phyloP scores from a whole-genome alignment of 2,329 filamentous ascomycete genomes.

The Leptosphaerulina australis region DNA sequence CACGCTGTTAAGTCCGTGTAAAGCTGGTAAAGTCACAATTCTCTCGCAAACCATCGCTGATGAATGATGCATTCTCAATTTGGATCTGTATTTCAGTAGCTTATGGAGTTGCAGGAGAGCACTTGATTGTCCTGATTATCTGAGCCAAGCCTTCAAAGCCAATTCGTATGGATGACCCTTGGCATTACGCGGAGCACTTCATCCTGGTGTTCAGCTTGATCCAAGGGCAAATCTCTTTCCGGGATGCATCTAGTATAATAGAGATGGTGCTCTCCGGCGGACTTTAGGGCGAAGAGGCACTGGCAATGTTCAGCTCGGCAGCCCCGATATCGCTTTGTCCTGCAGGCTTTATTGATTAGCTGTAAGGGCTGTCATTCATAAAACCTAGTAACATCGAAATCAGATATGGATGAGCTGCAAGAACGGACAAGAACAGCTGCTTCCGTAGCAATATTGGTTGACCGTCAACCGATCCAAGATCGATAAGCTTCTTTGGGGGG shows the following conservation, averaged over 20 bases:
- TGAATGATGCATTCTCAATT: background rate
- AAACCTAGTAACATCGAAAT: background rate
- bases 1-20: conserved; percentile 14
- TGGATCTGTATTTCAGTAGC: no score
- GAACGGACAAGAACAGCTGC: background rate
- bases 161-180: no score
- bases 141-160: no score
- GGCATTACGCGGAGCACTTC: background rate
- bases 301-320: background rate
- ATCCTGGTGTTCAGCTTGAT: no score
- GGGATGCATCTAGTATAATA: background rate
- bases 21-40: background rate
- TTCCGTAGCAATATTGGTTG: conserved; percentile 1
- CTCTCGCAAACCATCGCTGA: background rate
- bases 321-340: background rate
- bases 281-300: background rate
- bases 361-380: background rate
- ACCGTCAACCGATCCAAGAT: background rate
- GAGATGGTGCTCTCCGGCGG: background rate
- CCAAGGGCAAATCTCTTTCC: background rate
- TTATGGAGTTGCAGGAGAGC: no score
- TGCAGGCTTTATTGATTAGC: background rate
- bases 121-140: no score
- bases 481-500: background rate
- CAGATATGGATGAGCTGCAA: conserved; percentile 3